phyloP scores from a whole-genome alignment of 2,329 filamentous ascomycete genomes.

The Apiospora marii region DNA sequence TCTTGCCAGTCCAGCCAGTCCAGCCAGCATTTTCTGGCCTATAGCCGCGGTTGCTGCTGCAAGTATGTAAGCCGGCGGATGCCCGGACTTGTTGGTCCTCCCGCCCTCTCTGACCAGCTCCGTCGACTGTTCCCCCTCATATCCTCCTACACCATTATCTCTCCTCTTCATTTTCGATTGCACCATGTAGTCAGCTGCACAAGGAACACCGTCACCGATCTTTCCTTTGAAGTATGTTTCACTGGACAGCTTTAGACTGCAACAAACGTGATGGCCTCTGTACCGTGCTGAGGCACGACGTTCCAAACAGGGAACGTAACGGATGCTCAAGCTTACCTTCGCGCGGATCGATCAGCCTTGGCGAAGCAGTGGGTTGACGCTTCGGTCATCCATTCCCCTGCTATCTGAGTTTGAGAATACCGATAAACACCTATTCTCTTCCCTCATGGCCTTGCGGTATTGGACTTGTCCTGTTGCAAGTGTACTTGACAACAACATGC shows the following conservation, averaged over 20 bases:
- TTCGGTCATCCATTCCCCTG: neutral
- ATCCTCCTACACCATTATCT: neutral
- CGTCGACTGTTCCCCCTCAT: neutral
- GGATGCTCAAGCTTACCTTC: neutral
- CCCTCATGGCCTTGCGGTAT: neutral
- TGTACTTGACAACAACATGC: neutral
- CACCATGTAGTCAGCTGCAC: neutral
- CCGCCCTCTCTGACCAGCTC: neutral
- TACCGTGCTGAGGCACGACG: neutral
- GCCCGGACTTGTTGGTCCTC: neutral
- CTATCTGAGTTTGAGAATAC: neutral
- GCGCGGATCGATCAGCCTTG: neutral
- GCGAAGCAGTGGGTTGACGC: neutral
- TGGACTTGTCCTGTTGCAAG: neutral
- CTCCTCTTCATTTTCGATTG: neutral
- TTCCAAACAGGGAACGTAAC: neutral
- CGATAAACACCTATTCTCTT: neutral
- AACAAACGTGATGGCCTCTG: neutral
- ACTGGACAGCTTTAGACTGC: neutral
- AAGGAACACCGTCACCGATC: neutral
- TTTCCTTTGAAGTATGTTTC: neutral
- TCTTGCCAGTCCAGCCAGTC: neutral
- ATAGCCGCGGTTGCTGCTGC: neutral
- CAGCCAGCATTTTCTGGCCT: neutral
- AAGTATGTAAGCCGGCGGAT: conserved; percentile 2